Evolutionary conservation across 106 monocot species (phyloP).

Genomic region (Dioscorea zingiberensis): DNA sequence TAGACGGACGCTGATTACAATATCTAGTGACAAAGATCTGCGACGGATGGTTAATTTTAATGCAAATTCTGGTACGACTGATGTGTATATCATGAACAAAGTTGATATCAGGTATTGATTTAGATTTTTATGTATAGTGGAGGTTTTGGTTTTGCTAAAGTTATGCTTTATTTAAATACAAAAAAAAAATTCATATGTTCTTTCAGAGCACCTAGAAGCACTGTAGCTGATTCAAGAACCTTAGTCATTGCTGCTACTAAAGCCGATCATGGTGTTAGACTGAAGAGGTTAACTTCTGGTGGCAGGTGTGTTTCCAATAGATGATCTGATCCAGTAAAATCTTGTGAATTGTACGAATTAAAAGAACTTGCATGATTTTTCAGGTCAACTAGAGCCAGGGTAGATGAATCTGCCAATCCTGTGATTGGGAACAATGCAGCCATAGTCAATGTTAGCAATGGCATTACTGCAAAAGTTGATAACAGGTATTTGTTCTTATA

Average conservation of each 20-base stretch:
- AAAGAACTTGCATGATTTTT: slow-evolving; percentile 1
- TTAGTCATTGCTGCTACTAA: slow-evolving; percentile 33
- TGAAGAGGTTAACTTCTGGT: slow-evolving; percentile 34
- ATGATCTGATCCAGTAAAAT: neutral
- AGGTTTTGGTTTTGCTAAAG: neutral
- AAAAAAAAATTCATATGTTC: neutral
- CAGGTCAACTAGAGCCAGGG: slow-evolving; percentile 39
- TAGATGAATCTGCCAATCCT: slow-evolving; percentile 8
- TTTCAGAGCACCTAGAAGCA: slow-evolving; percentile 25
- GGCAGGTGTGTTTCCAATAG: slow-evolving; percentile 24
- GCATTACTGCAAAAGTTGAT: slow-evolving; percentile 23
- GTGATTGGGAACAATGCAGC: slow-evolving; percentile 5
- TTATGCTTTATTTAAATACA: slow-evolving; percentile 1
- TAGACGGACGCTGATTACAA: slow-evolving; percentile 64
- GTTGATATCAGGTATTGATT: slow-evolving; percentile 51
- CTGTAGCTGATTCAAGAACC: slow-evolving; percentile 45
- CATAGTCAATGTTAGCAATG: slow-evolving; percentile 8
- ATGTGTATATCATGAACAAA: slow-evolving; percentile 77
- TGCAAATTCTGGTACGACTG: slow-evolving; percentile 34
- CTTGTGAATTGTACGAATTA: neutral
- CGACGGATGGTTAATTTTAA: slow-evolving; percentile 83
- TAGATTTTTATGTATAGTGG: neutral
- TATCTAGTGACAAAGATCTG: slow-evolving; percentile 86
- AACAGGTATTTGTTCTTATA: slow-evolving; percentile 23
- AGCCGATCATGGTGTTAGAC: slow-evolving; percentile 16